Evolutionary conservation across 129 eudicot genomes (phyloP).

Genomic region (Helianthus tuberosus): DNA sequence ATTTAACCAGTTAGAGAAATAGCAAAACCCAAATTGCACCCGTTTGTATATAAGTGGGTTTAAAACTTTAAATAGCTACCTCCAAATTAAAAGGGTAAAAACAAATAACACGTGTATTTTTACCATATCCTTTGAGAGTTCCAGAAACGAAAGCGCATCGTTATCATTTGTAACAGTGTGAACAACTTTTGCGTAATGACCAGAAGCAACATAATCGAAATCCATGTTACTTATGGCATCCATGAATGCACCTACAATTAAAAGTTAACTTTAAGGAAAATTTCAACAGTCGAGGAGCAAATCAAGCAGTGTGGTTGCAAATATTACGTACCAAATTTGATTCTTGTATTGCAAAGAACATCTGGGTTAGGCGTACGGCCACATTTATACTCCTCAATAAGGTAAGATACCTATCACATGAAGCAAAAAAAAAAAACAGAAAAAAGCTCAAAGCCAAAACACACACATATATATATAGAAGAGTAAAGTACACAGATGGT

Average conservation of each 20-base stretch:
- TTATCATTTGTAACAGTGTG: constrained; percentile 46
- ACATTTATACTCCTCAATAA: constrained; percentile 79
- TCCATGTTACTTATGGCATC: constrained; percentile 83
- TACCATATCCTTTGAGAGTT: constrained; percentile 86
- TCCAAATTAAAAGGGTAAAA: constrained; percentile 10
- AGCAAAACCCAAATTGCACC: background rate
- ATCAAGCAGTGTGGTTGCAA: constrained; percentile 1
- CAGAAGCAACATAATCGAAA: constrained; percentile 91
- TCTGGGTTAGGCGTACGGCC: constrained; percentile 99
- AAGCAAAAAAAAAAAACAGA: background rate
- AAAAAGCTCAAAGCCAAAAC: too few relatives aligned
- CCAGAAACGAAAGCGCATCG: constrained; percentile 56
- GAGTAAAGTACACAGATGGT: background rate
- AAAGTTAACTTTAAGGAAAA: constrained; percentile 15
- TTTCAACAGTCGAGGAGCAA: too few relatives aligned
- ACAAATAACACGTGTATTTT: constrained; percentile 11
- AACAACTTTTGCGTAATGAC: constrained; percentile 90
- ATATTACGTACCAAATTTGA: constrained; percentile 80
- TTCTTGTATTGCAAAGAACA: constrained; percentile 99
- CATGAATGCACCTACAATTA: constrained; percentile 76
- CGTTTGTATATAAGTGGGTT: background rate
- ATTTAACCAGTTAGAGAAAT: background rate
- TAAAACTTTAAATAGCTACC: background rate
- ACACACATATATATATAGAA: background rate
- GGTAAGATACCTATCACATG: constrained; percentile 71